These are phyloP conservation scores for Brassica balearica DNA, from an alignment of 441 rosid genomes.

Conservation along the genomic window DNA sequence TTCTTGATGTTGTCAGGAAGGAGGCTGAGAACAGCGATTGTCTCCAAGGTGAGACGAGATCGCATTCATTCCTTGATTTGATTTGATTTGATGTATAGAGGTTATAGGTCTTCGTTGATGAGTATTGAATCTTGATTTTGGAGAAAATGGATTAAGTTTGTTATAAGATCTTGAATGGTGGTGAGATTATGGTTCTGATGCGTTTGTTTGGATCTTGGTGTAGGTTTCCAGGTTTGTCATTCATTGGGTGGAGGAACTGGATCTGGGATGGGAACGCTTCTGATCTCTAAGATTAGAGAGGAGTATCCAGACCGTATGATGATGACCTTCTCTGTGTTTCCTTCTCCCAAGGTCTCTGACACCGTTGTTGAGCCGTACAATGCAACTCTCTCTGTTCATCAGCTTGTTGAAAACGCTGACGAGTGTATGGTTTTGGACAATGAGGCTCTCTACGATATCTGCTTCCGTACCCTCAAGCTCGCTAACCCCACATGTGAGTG, in stretches of 20 bases:
- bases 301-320: constrained; percentile 10
- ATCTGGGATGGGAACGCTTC: constrained; percentile 9
- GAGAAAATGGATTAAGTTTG: background rate
- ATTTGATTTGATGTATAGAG: too few relatives aligned
- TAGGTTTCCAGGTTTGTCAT: constrained; percentile 21
- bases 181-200: background rate
- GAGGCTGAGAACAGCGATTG: constrained; percentile 14
- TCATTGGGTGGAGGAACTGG: constrained; percentile 15
- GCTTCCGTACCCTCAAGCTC: constrained; percentile 14
- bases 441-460: constrained; percentile 9
- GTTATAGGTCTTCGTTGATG: background rate
- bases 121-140: background rate
- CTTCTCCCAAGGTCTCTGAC: constrained; percentile 15
- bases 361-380: constrained; percentile 6
- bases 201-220: background rate
- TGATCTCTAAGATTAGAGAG: constrained; percentile 9
- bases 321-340: constrained; percentile 13
- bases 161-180: background rate
- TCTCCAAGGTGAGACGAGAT: background rate
- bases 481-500: constrained; percentile 6
- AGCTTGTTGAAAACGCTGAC: constrained; percentile 14
- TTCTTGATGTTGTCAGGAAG: background rate
- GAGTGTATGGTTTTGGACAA: constrained; percentile 15
- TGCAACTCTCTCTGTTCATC: constrained; percentile 4
- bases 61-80: background rate